A percentile compares a stretch with the other conserved stretches of the same genome.
Conservation (phyloP, 441 rosid genomes). For the California macrophylla region DNA sequence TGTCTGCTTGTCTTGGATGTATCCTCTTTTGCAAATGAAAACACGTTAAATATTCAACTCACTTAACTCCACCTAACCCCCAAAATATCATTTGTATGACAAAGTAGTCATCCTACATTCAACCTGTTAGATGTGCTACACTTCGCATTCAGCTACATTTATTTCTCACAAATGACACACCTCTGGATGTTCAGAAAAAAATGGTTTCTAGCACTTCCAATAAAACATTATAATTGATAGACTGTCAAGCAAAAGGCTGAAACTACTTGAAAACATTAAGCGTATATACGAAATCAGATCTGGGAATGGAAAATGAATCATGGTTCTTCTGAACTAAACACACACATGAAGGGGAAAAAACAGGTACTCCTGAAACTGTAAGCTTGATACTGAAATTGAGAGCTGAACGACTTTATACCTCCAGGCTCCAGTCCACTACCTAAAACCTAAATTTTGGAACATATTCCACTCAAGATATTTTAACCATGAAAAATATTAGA, state of each 20-base stretch:
- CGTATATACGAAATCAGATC: background rate
- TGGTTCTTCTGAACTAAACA: background rate
- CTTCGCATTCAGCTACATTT: background rate
- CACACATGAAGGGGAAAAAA: background rate
- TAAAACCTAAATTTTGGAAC: background rate
- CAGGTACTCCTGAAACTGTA: background rate
- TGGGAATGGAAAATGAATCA: background rate
- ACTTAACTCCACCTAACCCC: conserved; percentile 1
- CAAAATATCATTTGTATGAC: background rate
- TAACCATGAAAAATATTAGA: background rate
- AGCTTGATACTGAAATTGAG: background rate
- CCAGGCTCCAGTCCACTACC: no score
- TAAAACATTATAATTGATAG: background rate
- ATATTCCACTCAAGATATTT: background rate
- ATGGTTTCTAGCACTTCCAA: background rate
- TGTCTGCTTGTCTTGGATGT: background rate
- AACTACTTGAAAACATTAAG: conserved; percentile 2
- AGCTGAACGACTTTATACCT: background rate
- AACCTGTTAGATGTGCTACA: background rate
- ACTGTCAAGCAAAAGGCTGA: background rate
- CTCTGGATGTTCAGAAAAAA: background rate
- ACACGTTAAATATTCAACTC: background rate
- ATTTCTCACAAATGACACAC: background rate
- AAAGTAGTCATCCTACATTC: background rate
- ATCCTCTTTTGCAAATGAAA: background rate